Evolutionary conservation across 2,329 filamentous ascomycete genomes (phyloP), one percentile per base, ranked within the genome.

Genomic region (Periglandula ipomoeae): DNA sequence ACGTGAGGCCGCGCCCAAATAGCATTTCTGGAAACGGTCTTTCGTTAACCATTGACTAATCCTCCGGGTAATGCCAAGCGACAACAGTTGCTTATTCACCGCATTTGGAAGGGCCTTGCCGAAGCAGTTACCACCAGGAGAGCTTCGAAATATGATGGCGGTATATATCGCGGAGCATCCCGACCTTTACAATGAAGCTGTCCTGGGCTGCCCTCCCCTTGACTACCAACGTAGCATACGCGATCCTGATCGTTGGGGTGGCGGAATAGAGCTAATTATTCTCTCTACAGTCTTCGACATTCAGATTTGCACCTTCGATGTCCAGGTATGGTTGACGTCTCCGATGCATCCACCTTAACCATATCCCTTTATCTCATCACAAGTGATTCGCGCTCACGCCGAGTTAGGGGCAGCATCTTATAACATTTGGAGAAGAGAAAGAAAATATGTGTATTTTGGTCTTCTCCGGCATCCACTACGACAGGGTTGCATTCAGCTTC

Each of bases 391-490:
- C 26, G 6, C 24, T 44, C 23, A 39, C 11, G 30, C 6, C 13
- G 6, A 7, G 13, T 5, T 17, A 66, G 63, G 61, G 60, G 0
- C 61, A 66, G 52, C 65, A 58, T 30, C 54, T 69, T 6, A 66
- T 70, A 58, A 78, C 78, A 5, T 94, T 91, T 67, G 94, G 94
- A 55, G 87, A 93, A 61, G 81, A 81, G 1, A 78, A 79, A 47
- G 65, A 70, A 30, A 78, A 76, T 37, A 76, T 88, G 6, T 90
- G 87, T 59, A 81, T 95, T 23, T 71, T 96, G 22, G 83, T 95
- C 0, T 96, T 95, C 67, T 91, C 86, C 0, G 89, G 89, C 3
- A 93, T 96, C 45, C 90, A 96, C 64, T 96, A 96, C 67, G 91
- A 96, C 65, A 84, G 87, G 6, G 84, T 96, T 51, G 89, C 87